Conservation (phyloP, 108 stramenopile genomes). For the Skeletonema tropicum region DNA sequence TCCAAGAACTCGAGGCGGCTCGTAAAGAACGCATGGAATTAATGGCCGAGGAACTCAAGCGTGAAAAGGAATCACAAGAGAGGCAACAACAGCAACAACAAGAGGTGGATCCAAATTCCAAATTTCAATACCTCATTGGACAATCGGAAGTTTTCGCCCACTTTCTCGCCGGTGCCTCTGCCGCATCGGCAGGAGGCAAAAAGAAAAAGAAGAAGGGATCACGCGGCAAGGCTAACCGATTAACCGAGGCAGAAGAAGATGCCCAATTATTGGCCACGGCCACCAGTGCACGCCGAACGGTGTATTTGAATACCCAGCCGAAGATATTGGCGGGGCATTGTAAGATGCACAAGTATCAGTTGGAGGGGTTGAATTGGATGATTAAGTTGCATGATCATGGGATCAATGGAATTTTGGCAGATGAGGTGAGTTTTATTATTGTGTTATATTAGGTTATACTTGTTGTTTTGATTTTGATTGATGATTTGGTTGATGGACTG, state of each 20-base stretch:
- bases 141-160: conserved; percentile 99
- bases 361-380: conserved; percentile 99
- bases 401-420: conserved; percentile 99
- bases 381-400: conserved; percentile 98
- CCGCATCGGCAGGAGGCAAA: conserved; percentile 51
- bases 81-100: background rate
- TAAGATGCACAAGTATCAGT: conserved; percentile 96
- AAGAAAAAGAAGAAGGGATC: conserved; percentile 53
- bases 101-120: conserved; percentile 38
- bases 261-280: conserved; percentile 92
- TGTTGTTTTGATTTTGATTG: too few relatives aligned
- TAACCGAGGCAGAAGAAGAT: conserved; percentile 98
- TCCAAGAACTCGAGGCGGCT: conserved; percentile 69
- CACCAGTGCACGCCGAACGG: conserved; percentile 76
- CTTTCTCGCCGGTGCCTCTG: conserved; percentile 84
- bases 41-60: conserved; percentile 59
- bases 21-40: conserved; percentile 72
- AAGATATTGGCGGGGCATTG: conserved; percentile 69
- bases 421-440: conserved; percentile 61
- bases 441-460: background rate
- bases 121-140: conserved; percentile 89
- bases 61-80: conserved; percentile 11
- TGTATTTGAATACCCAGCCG: conserved; percentile 93
- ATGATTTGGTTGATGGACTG: too few relatives aligned
- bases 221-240: conserved; percentile 76